These are phyloP conservation scores for Leccinum aurantiacum DNA, from an alignment of 768 basidiomycete species.

Conservation along the genomic window DNA sequence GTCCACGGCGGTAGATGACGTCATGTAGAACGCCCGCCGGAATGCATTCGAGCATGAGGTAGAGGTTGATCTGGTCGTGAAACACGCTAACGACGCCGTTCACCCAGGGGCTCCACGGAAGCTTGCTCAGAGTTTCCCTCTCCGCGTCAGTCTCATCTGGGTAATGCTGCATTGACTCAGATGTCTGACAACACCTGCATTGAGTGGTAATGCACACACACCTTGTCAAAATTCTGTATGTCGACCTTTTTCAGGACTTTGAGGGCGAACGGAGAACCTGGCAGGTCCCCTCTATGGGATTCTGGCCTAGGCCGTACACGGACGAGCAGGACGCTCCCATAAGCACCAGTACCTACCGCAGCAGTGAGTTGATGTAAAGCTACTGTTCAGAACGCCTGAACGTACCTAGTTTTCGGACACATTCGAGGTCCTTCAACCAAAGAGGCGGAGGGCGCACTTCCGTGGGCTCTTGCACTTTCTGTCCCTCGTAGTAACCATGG, in stretches of 20 bases:
- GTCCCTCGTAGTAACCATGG: slow-evolving; percentile 12
- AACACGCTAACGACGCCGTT: slow-evolving; percentile 46
- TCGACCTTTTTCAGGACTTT: slow-evolving; percentile 42
- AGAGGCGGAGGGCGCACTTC: slow-evolving; percentile 40
- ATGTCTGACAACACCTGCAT: slow-evolving; percentile 1
- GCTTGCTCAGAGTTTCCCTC: slow-evolving; percentile 37
- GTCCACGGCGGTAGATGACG: slow-evolving; percentile 33
- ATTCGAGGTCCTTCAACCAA: slow-evolving; percentile 41
- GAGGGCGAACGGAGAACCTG: slow-evolving; percentile 45
- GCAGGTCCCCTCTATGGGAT: slow-evolving; percentile 33
- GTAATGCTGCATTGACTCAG: slow-evolving; percentile 19
- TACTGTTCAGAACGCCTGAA: not conserved
- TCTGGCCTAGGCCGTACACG: slow-evolving; percentile 31
- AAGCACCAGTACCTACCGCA: slow-evolving; percentile 40
- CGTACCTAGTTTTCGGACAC: slow-evolving; percentile 41
- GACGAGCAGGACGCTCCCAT: slow-evolving; percentile 45
- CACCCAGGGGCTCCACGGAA: slow-evolving; percentile 58
- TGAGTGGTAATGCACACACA: slow-evolving; percentile 10
- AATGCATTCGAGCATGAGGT: slow-evolving; percentile 51
- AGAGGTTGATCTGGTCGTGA: slow-evolving; percentile 47
- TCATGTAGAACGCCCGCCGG: slow-evolving; percentile 44
- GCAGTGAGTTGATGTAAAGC: slow-evolving; percentile 2
- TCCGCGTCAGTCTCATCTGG: slow-evolving; percentile 41
- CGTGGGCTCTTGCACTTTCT: slow-evolving; percentile 25
- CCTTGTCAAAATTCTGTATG: slow-evolving; percentile 34